These are phyloP conservation scores for Saitozyma podzolica DNA, from an alignment of 768 basidiomycete species.

Conservation along the genomic window DNA sequence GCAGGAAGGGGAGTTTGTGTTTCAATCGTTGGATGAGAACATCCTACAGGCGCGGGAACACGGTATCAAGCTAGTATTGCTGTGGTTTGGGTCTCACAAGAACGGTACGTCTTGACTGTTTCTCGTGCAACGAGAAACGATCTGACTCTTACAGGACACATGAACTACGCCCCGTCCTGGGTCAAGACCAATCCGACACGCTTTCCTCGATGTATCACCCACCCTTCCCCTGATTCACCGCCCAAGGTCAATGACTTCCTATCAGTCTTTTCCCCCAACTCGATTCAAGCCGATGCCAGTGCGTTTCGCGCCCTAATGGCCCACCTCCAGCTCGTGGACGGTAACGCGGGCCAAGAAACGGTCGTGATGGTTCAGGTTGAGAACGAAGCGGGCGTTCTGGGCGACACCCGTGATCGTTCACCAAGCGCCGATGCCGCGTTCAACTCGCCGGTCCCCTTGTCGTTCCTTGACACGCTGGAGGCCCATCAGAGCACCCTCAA, in stretches of 20 bases:
- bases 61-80: slow-evolving; percentile 10
- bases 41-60: slow-evolving; percentile 10
- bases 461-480: not conserved
- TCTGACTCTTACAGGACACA: slow-evolving; percentile 4
- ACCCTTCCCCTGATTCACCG: not conserved
- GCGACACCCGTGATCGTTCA: slow-evolving; percentile 11
- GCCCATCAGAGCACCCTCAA: not conserved
- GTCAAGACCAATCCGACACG: slow-evolving; percentile 16
- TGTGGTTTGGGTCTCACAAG: slow-evolving; percentile 25
- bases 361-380: slow-evolving; percentile 20
- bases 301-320: slow-evolving; percentile 9
- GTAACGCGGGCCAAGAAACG: slow-evolving; percentile 1
- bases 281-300: slow-evolving; percentile 13
- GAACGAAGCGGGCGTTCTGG: slow-evolving; percentile 16
- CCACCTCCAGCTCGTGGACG: slow-evolving; percentile 14
- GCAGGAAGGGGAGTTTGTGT: slow-evolving; percentile 16
- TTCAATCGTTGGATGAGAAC: slow-evolving; percentile 13
- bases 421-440: slow-evolving; percentile 5
- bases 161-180: slow-evolving; percentile 10
- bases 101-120: slow-evolving; percentile 11
- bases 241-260: slow-evolving; percentile 1
- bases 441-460: not conserved
- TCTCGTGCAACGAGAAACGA: not conserved
- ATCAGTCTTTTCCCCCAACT: slow-evolving; percentile 2
- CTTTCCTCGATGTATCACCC: slow-evolving; percentile 13